Conservation (phyloP, 495 filamentous ascomycete genomes). For the Penicillium taxi region DNA sequence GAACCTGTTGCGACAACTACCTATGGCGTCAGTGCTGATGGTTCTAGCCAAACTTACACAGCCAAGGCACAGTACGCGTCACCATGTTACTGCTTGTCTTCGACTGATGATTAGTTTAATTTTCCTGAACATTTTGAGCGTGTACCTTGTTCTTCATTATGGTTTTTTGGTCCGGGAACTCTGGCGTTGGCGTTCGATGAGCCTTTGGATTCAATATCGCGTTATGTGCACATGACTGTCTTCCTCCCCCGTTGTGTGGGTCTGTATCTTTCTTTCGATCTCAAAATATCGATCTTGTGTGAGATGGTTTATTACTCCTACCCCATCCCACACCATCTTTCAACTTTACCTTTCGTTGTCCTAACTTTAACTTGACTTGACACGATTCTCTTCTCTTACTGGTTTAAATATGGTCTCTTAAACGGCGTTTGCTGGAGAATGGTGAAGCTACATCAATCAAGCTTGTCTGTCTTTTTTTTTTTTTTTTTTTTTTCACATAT, state of each 20-base stretch:
- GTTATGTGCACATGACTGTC: slow-evolving; percentile 25
- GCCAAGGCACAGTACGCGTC: slow-evolving; percentile 33
- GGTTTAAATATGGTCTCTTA: slow-evolving; percentile 13
- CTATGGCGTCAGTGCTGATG: slow-evolving; percentile 16
- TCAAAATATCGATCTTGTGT: slow-evolving; percentile 5
- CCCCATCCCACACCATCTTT: slow-evolving; percentile 3
- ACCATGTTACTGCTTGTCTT: slow-evolving; percentile 37
- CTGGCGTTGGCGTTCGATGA: slow-evolving; percentile 22
- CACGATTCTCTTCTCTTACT: slow-evolving; percentile 9
- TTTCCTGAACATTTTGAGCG: slow-evolving; percentile 16
- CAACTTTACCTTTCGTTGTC: neutral
- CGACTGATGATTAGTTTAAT: slow-evolving; percentile 28
- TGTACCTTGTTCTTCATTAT: slow-evolving; percentile 16
- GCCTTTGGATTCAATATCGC: slow-evolving; percentile 12
- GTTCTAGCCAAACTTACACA: slow-evolving; percentile 30
- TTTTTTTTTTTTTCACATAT: slow-evolving; percentile 1
- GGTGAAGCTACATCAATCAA: slow-evolving; percentile 6
- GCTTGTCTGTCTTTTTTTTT: slow-evolving; percentile 2
- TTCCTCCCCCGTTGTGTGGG: slow-evolving; percentile 17
- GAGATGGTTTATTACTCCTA: slow-evolving; percentile 3
- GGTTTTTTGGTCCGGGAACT: slow-evolving; percentile 12
- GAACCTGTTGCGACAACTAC: slow-evolving; percentile 40
- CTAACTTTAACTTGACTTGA: slow-evolving; percentile 6
- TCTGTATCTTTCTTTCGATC: slow-evolving; percentile 8
- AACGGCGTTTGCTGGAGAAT: slow-evolving; percentile 11